Percentiles rank a stretch among this genome's conserved stretches.
These are phyloP conservation scores for Raphanus hybrid DNA, from an alignment of 441 rosid genomes.

Conservation along the genomic window DNA sequence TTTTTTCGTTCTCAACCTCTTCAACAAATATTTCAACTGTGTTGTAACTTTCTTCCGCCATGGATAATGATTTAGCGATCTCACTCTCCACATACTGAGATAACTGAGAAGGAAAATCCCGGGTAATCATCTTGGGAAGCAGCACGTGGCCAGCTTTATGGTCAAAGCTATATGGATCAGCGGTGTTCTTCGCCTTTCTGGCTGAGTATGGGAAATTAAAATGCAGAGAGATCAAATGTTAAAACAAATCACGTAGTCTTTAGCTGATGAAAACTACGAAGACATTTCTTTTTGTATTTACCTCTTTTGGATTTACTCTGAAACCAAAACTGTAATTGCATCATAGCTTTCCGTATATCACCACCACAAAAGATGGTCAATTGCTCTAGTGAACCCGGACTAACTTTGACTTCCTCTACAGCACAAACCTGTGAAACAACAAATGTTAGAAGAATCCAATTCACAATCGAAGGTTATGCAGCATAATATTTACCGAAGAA, in stretches of 20 bases:
- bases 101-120: slow-evolving; percentile 77
- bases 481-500: slow-evolving; percentile 51
- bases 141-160: slow-evolving; percentile 61
- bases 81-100: slow-evolving; percentile 83
- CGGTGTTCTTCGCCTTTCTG: slow-evolving; percentile 38
- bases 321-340: slow-evolving; percentile 95
- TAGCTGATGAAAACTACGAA: neutral
- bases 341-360: slow-evolving; percentile 82
- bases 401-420: slow-evolving; percentile 64
- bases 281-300: slow-evolving; percentile 8
- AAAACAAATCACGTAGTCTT: slow-evolving; percentile 11
- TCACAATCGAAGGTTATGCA: slow-evolving; percentile 25
- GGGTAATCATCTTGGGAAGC: slow-evolving; percentile 71
- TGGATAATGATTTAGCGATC: slow-evolving; percentile 52
- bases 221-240: slow-evolving; percentile 25
- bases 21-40: slow-evolving; percentile 47
- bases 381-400: slow-evolving; percentile 59
- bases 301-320: slow-evolving; percentile 70
- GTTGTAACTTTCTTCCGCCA: slow-evolving; percentile 45
- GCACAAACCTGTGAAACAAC: slow-evolving; percentile 65
- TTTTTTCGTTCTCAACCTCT: slow-evolving; percentile 48
- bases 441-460: slow-evolving; percentile 29
- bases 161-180: slow-evolving; percentile 52
- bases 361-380: slow-evolving; percentile 59
- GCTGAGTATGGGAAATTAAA: slow-evolving; percentile 49